Conservation (phyloP, 192 early-diverging fungal genomes). For the Coemansia sp. region DNA sequence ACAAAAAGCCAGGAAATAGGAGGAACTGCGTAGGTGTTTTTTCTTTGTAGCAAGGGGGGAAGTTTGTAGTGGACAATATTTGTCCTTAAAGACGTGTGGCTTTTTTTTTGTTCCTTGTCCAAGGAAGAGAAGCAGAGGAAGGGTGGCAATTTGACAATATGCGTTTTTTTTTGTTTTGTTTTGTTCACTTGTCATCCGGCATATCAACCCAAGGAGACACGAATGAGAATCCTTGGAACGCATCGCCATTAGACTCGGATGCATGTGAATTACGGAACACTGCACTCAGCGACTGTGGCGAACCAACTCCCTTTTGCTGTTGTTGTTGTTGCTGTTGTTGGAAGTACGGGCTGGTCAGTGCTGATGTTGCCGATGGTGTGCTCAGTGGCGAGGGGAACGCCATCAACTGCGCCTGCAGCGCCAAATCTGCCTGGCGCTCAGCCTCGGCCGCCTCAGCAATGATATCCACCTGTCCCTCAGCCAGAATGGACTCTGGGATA, state of each 20-base stretch:
- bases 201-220: constrained; percentile 42
- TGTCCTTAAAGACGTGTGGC: too few relatives aligned
- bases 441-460: constrained; percentile 37
- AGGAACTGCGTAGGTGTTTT: not conserved
- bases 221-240: constrained; percentile 50
- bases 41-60: too few relatives aligned
- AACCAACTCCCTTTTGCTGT: constrained; percentile 9
- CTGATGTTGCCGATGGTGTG: constrained; percentile 6
- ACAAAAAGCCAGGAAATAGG: not conserved
- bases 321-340: constrained; percentile 22
- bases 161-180: too few relatives aligned
- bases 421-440: constrained; percentile 38
- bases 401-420: constrained; percentile 28
- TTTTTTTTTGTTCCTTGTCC: too few relatives aligned
- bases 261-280: constrained; percentile 9
- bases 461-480: constrained; percentile 42
- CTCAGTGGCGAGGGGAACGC: constrained; percentile 37
- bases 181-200: constrained; percentile 18
- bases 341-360: constrained; percentile 16
- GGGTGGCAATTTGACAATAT: too few relatives aligned
- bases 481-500: constrained; percentile 32
- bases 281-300: constrained; percentile 13
- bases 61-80: not conserved
- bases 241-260: constrained; percentile 8
- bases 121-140: not conserved